Conservation (phyloP, 129 eudicot genomes). For the Gnaphalium uliginosum region DNA sequence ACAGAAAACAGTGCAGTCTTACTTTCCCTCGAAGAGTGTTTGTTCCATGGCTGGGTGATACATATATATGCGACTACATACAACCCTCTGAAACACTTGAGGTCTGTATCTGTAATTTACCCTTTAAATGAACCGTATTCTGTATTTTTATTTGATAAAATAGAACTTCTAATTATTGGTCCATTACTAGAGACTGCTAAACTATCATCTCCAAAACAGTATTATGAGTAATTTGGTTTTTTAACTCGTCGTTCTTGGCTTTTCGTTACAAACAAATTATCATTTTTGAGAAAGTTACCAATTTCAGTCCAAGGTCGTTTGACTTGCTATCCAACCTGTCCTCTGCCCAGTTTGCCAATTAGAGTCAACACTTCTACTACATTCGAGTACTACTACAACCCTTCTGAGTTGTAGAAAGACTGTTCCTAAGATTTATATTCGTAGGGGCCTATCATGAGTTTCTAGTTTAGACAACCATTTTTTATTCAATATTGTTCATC, state of each 20-base stretch:
- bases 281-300: background rate
- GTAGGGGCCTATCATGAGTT: no score
- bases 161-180: background rate
- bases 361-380: background rate
- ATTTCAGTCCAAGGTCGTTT: background rate
- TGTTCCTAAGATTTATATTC: background rate
- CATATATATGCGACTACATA: constrained; percentile 81
- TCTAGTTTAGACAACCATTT: no score
- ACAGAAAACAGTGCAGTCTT: constrained; percentile 66
- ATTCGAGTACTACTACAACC: background rate
- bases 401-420: constrained; percentile 11
- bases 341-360: background rate
- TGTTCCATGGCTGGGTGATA: constrained; percentile 86
- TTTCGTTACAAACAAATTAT: background rate
- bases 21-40: constrained; percentile 88
- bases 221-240: background rate
- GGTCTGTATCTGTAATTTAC: constrained; percentile 43
- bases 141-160: constrained; percentile 13
- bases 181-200: background rate
- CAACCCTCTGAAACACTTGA: constrained; percentile 86
- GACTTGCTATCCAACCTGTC: no score
- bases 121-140: background rate
- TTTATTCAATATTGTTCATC: background rate
- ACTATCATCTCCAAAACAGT: background rate
- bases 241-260: background rate